phyloP scores from a whole-genome alignment of 306 rosid genomes.

The Begonia fuchsioides region DNA sequence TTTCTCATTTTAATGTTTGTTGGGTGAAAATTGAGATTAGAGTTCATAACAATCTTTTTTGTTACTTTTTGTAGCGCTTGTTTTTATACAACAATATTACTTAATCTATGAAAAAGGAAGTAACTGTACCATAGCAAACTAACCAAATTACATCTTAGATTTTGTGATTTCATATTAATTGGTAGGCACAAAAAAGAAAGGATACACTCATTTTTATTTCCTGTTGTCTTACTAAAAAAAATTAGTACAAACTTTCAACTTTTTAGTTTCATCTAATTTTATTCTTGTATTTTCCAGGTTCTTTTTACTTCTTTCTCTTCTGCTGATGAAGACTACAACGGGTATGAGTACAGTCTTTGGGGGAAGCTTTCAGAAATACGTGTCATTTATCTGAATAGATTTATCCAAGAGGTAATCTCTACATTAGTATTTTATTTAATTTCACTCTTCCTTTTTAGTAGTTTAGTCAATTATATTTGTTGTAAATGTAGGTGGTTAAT shows the following conservation, averaged over 20 bases:
- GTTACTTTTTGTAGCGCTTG: no score
- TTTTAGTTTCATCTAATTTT: conserved; percentile 8
- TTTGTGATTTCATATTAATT: no score
- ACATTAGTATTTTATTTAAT: not conserved
- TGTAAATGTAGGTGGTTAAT: conserved; percentile 49
- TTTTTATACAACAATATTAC: no score
- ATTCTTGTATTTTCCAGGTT: conserved; percentile 41
- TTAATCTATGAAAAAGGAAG: no score
- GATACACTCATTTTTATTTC: no score
- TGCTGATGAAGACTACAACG: conserved; percentile 79
- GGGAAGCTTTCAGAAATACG: conserved; percentile 99
- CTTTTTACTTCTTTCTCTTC: conserved; percentile 58
- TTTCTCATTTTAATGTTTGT: no score
- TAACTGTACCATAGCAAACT: no score
- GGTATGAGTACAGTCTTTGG: conserved; percentile 74
- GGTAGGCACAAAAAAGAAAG: no score
- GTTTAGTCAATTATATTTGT: conserved; percentile 7
- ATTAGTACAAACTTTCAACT: not conserved
- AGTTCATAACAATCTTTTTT: no score
- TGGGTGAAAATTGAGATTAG: no score
- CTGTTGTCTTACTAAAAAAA: no score
- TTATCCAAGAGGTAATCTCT: conserved; percentile 72
- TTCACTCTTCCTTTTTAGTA: not conserved
- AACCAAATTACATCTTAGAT: no score
- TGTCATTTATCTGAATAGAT: conserved; percentile 76